Evolutionary conservation across 2,329 filamentous ascomycete genomes (phyloP), one percentile per base, ranked within the genome.

Genomic region (Hymenoscyphus fructigenus): DNA sequence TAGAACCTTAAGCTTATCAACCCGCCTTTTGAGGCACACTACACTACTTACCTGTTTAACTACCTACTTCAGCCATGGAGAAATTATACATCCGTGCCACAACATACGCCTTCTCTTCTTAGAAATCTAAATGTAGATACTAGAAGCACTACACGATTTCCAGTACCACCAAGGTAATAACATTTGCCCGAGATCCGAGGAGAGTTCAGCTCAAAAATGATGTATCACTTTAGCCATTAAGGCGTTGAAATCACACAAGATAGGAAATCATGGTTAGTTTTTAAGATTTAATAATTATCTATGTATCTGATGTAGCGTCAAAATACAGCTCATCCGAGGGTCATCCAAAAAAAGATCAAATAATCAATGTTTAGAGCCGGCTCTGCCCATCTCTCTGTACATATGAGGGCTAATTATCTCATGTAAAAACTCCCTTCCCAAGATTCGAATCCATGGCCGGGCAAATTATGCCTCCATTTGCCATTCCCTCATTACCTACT

Each of bases 321-420:
- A 36, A 36, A 36, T 36, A 36, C 34, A 17, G 47, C 17, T 53
- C 47, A 26, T 20, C 47, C 5, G 15, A 26, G 47, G n/a, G 1
- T 28, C 55, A 50, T 50, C 44, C 44, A 50, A 50, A 50, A 44
- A 44, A 59, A 41, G 34, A 29, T 17, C 20, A 59, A 36, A 59
- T 38, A n/a, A 29, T 57, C 55, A 57, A 57, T 57, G 28, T 57
- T 57, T 57, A 34, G 57, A 59, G 57, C 57, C 57, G 17, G 57
- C 57, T 59, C 57, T 36, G 57, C 23, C 29, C 57, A 59, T 59
- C 57, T 23, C 34, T 23, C 34, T 59, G 57, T 59, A 59, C 34
- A 59, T 26, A 59, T 23, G 29, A 41, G 12, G 23, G 26, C 57
- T 34, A 28, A 9, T 20, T 12, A 58, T 32, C 32, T 5, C 23